Base-by-base conservation (phyloP, 1,284 basidiomycete genomes). In the Phaffia rhodozyma region DNA sequence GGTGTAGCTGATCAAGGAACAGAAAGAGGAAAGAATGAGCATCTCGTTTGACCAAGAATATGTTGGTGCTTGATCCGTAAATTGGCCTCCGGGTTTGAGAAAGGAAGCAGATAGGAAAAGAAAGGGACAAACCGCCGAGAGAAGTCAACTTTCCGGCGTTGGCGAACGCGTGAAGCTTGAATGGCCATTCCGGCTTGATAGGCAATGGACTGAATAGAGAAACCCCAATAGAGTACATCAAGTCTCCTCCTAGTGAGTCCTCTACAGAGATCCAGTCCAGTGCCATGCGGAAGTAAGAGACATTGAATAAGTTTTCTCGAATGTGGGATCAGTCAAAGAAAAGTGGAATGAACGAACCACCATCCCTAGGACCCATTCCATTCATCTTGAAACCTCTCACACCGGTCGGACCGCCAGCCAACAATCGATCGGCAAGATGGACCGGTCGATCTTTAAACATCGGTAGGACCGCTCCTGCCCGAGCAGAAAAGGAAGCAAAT, bases 351-450 rank as follows among this genome's bases (percentile, higher is more conserved):
- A 23, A 73, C 84, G 68, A 71, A 90, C 89, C 72, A 30, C 84
- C 83, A 70, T 94, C 90, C 38, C 83, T 81, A 1, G 89, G 85
- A 0, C 96, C 96, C 74, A 98, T 79, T 0, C 86, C 82, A 70
- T 91, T 93, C 32, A 84, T 80, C 65, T 83, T 84, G 79, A 97
- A 97, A 66, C 87, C 86, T 30, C 96, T 80, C 2, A 98, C 80
- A 57, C 84, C 89, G n/a, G 87, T 84, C 0, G 96, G 92, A 0
- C 94, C 96, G 32, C 94, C 96, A 0, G 97, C 81, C 70, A 94
- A 92, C 73, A 93, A 94, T 5, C 91, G 83, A 75, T 99, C 96
- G 0, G 75, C 47, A 81, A 83, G 72, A 89, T 87, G 58, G 81
- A 82, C 71, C 9, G 68, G 61, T 47, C 55, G 78, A 20, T 20